A percentile compares a stretch with the other conserved stretches of the same genome.
phyloP scores from a whole-genome alignment of 768 basidiomycete genomes.

The Macrolepiota albuminosa region DNA sequence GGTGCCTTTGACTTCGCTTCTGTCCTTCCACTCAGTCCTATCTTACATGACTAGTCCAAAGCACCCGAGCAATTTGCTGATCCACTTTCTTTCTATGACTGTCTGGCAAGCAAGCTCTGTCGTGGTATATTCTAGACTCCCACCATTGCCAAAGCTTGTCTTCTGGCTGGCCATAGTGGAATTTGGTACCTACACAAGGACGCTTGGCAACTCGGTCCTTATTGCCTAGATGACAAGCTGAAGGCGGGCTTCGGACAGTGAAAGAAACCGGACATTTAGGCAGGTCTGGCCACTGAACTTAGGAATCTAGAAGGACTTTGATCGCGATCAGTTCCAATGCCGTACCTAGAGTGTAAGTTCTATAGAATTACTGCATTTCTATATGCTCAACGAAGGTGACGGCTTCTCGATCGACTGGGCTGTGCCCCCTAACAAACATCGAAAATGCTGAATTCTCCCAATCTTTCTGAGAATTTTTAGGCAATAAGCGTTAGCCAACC shows the following conservation, averaged over 20 bases:
- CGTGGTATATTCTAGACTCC: slow-evolving; percentile 17
- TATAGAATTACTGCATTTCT: not conserved
- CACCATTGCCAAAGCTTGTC: slow-evolving; percentile 21
- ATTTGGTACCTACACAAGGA: slow-evolving; percentile 21
- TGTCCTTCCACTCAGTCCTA: slow-evolving; percentile 18
- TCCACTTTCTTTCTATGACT: not conserved
- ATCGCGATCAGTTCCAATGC: not conserved
- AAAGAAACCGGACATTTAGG: not conserved
- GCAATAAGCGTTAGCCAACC: not conserved
- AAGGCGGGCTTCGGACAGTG: slow-evolving; percentile 2
- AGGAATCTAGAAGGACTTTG: not conserved
- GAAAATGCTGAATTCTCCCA: not conserved
- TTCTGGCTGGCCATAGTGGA: slow-evolving; percentile 18
- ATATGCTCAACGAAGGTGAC: not conserved
- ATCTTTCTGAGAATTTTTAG: not conserved
- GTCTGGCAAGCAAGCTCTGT: not conserved
- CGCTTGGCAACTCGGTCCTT: slow-evolving; percentile 27
- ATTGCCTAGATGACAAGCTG: slow-evolving; percentile 20
- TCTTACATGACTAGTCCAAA: slow-evolving; percentile 19
- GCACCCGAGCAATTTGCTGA: slow-evolving; percentile 15
- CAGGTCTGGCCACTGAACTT: not conserved
- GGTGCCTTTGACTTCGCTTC: slow-evolving; percentile 15
- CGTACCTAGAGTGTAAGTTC: not conserved
- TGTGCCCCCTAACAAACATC: not conserved
- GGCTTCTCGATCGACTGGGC: not conserved